These are phyloP conservation scores for Pythium rhizo-oryzae DNA, from an alignment of 352 stramenopile genomes.

Conservation along the genomic window DNA sequence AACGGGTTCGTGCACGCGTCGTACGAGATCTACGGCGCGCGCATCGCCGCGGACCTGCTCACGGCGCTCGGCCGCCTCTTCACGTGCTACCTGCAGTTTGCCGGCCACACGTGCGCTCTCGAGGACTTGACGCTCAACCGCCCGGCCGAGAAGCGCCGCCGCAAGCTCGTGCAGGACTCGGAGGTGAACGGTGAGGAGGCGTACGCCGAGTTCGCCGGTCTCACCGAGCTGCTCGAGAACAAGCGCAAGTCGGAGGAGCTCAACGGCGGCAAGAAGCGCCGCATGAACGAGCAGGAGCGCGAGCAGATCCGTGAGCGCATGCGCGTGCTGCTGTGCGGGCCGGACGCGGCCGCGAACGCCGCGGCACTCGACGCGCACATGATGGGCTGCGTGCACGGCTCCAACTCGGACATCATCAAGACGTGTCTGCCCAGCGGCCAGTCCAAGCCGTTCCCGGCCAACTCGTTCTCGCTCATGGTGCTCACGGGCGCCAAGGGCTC, in stretches of 20 bases:
- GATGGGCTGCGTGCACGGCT: conserved; percentile 89
- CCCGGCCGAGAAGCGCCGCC: conserved; percentile 91
- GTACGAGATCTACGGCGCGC: conserved; percentile 91
- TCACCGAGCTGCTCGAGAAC: conserved; percentile 63
- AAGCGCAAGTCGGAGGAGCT: conserved; percentile 53
- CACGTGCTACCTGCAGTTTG: conserved; percentile 98
- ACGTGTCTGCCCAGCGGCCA: conserved; percentile 97
- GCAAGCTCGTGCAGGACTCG: conserved; percentile 87
- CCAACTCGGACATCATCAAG: conserved; percentile 99
- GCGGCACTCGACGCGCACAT: conserved; percentile 88
- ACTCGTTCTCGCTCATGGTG: conserved; percentile 99
- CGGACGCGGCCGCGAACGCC: conserved; percentile 73
- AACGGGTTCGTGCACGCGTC: conserved; percentile 98
- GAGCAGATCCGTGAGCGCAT: conserved; percentile 75
- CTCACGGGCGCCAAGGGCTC: conserved; percentile 99
- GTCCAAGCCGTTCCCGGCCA: conserved; percentile 97
- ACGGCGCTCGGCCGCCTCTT: conserved; percentile 93
- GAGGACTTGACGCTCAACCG: conserved; percentile 98
- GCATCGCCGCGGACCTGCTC: conserved; percentile 82
- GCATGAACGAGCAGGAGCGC: conserved; percentile 85
- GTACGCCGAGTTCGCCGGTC: conserved; percentile 85
- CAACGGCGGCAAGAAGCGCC: conserved; percentile 62
- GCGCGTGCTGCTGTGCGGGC: conserved; percentile 68
- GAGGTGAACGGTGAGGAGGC: conserved; percentile 82
- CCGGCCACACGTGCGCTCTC: conserved; percentile 98